Conservation (phyloP, 2,329 filamentous ascomycete species). For the Ophiocordyceps polyrhachis-furcata region DNA sequence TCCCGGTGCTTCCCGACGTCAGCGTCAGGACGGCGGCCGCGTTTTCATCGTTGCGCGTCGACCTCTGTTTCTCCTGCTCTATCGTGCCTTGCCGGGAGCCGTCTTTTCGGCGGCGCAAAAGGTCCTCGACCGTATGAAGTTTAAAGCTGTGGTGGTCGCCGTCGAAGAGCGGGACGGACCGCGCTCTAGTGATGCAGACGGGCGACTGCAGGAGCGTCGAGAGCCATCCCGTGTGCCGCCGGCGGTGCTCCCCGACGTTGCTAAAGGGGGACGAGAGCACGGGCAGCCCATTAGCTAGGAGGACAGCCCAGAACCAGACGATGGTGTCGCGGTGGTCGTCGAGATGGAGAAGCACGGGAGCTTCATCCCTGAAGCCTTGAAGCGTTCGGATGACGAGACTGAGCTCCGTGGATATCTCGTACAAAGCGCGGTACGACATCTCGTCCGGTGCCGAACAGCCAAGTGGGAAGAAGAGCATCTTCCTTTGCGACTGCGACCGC, state of each 20-base stretch:
- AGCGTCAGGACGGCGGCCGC: constrained; percentile 23
- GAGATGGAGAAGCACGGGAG: constrained; percentile 1
- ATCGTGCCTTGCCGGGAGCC: no score
- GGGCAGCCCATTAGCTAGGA: constrained; percentile 1
- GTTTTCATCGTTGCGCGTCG: background rate
- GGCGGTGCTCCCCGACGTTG: background rate
- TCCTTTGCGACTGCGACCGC: background rate
- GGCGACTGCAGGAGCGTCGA: background rate
- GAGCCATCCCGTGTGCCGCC: background rate
- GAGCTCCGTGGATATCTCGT: constrained; percentile 3
- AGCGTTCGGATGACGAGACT: background rate
- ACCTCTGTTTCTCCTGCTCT: no score
- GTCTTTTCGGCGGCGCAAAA: background rate
- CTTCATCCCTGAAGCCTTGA: background rate
- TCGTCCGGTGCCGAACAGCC: background rate
- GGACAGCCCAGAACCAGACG: constrained; percentile 1
- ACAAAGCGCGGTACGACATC: background rate
- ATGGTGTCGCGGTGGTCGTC: constrained; percentile 1
- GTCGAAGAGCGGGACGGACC: background rate
- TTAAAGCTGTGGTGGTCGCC: background rate
- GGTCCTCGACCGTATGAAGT: background rate
- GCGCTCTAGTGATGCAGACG: constrained; percentile 1
- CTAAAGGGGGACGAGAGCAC: constrained; percentile 1
- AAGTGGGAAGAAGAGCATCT: background rate
- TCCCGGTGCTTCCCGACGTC: constrained; percentile 32